Base-by-base conservation (phyloP, 495 filamentous ascomycete genomes). In the Aspergillus steynii region DNA sequence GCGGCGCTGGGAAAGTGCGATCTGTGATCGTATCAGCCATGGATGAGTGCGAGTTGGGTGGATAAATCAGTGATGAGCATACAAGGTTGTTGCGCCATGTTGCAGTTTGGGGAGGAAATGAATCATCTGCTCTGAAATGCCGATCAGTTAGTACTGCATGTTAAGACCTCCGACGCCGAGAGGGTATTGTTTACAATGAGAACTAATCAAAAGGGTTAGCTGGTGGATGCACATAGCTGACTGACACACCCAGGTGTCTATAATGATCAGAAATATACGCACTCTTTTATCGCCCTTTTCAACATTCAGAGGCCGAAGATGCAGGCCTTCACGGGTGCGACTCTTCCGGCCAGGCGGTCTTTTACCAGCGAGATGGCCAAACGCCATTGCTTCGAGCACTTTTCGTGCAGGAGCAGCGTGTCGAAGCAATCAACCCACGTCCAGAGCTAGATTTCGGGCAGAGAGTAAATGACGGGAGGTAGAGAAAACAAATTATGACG, bases 81-180 rank as follows among this genome's bases (percentile, higher is more conserved):
- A 85, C 83, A 71, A 85, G 56, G 56, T 85, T 86, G 52, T 77
- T 80, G 50, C 83, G 72, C 78, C 77, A 85, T 53, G 63, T 60
- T 32, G 80, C 70, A 54, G 72, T 61, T 15, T 55, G 53, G 28
- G 80, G 79, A 34, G 66, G 59, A 50, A 60, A 42, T 14, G 52
- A n/a, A 55, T 74, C 76, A 53, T 71, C 56, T 60, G 62, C 61
- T 25, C 76, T 78, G 64, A 53, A 56, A 25, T 15, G 26, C 54
- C 29, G 31, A 50, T 61, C 50, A 68, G 57, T 53, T 25, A 59
- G 52, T 50, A 29, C 37, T 32, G 10, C 27, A 46, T 29, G 31
- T 31, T 8, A 29, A 46, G 4, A 26, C 46, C 31, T 10, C 28
- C 32, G 12, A 52, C 26, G 25, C 54, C 48, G 49, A 34, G n/a